Conservation (phyloP, 2,329 filamentous ascomycete species). For the Ilyonectria mors-panacis region DNA sequence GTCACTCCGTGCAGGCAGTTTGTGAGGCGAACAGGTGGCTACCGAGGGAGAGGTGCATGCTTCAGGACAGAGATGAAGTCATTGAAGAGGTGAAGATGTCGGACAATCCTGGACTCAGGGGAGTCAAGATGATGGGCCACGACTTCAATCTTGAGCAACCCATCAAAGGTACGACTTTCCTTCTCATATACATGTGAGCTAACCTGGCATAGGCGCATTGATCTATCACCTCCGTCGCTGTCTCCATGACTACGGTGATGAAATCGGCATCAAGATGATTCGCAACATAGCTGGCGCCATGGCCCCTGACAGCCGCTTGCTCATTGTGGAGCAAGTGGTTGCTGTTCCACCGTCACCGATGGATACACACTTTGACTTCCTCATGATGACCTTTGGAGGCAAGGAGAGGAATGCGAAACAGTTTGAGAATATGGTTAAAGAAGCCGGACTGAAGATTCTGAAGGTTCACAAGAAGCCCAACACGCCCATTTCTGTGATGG, state of each 20-base stretch:
- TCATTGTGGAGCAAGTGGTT: constrained; percentile 53
- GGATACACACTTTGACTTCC: constrained; percentile 49
- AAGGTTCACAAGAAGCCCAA: constrained; percentile 32
- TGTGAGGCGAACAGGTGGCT: constrained; percentile 46
- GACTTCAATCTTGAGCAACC: constrained; percentile 54
- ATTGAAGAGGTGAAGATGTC: constrained; percentile 44
- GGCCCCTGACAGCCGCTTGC: constrained; percentile 51
- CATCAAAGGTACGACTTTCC: constrained; percentile 44
- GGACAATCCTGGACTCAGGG: constrained; percentile 15
- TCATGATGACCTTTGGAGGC: constrained; percentile 51
- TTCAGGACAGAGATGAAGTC: constrained; percentile 52
- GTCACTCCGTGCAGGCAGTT: constrained; percentile 49
- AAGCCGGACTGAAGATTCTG: constrained; percentile 48
- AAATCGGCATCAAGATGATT: constrained; percentile 48
- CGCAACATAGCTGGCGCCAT: constrained; percentile 49
- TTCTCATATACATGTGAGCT: neutral
- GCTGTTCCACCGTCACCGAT: constrained; percentile 45
- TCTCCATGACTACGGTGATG: constrained; percentile 56
- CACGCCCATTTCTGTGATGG: constrained; percentile 37
- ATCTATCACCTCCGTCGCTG: constrained; percentile 50
- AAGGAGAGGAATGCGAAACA: constrained; percentile 51
- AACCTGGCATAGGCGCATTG: constrained; percentile 47
- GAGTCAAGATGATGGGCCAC: constrained; percentile 24
- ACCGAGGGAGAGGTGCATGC: constrained; percentile 46
- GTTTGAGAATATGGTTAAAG: constrained; percentile 43